A percentile compares a stretch with the other conserved stretches of the same genome.
These are phyloP conservation scores for Gelatoporia subvermispora DNA, from an alignment of 768 basidiomycete species.

Conservation along the genomic window DNA sequence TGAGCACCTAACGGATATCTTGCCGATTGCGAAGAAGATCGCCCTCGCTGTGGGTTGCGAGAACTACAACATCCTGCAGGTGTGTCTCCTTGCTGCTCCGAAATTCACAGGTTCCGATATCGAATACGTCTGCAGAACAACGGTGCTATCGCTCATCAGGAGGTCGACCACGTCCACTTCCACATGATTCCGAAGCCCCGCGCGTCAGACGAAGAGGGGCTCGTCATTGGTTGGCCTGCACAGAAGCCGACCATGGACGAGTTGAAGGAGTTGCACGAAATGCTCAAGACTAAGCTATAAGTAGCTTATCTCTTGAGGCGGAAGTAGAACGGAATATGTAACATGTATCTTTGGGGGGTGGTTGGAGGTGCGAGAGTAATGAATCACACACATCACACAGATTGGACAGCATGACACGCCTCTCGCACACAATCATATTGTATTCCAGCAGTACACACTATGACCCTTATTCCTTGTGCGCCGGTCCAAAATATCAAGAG, in stretches of 20 bases:
- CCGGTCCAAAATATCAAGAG: too few species aligned
- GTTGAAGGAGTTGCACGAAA: slow-evolving; percentile 51
- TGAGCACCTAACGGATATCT: slow-evolving; percentile 68
- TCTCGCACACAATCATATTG: too few species aligned
- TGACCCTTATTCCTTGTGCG: too few species aligned
- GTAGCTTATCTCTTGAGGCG: background rate
- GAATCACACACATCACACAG: too few species aligned
- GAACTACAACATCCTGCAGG: slow-evolving; percentile 86
- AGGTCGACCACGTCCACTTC: slow-evolving; percentile 86
- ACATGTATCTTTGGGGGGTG: background rate
- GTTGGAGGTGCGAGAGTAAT: too few species aligned
- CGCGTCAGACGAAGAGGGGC: slow-evolving; percentile 59
- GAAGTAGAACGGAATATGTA: background rate
- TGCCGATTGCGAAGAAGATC: slow-evolving; percentile 86
- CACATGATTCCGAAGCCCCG: slow-evolving; percentile 90
- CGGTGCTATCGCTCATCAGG: slow-evolving; percentile 50
- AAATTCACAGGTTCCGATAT: background rate
- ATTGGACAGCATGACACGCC: too few species aligned
- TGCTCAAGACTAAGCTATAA: slow-evolving; percentile 53
- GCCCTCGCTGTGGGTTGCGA: slow-evolving; percentile 67
- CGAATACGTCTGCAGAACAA: slow-evolving; percentile 47
- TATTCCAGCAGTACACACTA: too few species aligned
- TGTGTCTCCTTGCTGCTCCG: slow-evolving; percentile 6
- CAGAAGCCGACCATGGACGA: slow-evolving; percentile 58
- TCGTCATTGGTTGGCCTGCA: slow-evolving; percentile 79